These are phyloP conservation scores for Pseudoscleropodium purum DNA, from an alignment of 225 moss, liverwort and hornwort species.

Conservation along the genomic window DNA sequence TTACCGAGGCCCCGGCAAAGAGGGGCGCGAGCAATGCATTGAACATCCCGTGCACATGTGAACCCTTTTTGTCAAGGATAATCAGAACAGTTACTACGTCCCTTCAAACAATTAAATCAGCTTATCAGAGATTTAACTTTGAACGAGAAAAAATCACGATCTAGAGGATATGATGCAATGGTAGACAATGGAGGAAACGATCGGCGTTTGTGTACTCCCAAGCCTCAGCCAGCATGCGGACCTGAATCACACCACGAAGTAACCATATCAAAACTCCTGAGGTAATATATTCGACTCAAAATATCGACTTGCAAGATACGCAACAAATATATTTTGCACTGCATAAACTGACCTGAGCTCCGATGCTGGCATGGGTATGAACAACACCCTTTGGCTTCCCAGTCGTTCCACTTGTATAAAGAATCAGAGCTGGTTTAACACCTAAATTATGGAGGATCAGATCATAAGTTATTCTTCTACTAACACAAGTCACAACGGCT, in stretches of 20 bases:
- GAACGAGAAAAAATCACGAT: not conserved
- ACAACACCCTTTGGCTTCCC: constrained; percentile 97
- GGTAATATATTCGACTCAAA: not conserved
- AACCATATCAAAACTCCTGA: not conserved
- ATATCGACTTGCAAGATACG: not conserved
- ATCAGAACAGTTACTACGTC: not conserved
- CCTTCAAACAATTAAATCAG: not conserved
- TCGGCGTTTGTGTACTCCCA: constrained; percentile 78
- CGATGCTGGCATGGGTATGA: constrained; percentile 77
- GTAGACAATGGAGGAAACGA: constrained; percentile 85
- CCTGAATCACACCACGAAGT: constrained; percentile 30
- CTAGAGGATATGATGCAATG: constrained; percentile 83
- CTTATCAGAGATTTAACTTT: not conserved
- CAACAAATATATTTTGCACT: not conserved
- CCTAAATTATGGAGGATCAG: constrained; percentile 24
- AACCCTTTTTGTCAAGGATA: constrained; percentile 26
- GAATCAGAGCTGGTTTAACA: constrained; percentile 65
- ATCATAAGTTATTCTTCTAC: not conserved
- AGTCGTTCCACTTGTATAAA: constrained; percentile 98
- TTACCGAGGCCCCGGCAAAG: constrained; percentile 70
- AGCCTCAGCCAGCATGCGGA: constrained; percentile 70
- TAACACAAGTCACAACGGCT: not conserved
- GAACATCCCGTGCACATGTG: constrained; percentile 90
- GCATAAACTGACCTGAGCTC: constrained; percentile 62
- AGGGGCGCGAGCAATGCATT: constrained; percentile 89